phyloP scores from a whole-genome alignment of 768 basidiomycete genomes.

The Chalciporus pseudorubinellus region DNA sequence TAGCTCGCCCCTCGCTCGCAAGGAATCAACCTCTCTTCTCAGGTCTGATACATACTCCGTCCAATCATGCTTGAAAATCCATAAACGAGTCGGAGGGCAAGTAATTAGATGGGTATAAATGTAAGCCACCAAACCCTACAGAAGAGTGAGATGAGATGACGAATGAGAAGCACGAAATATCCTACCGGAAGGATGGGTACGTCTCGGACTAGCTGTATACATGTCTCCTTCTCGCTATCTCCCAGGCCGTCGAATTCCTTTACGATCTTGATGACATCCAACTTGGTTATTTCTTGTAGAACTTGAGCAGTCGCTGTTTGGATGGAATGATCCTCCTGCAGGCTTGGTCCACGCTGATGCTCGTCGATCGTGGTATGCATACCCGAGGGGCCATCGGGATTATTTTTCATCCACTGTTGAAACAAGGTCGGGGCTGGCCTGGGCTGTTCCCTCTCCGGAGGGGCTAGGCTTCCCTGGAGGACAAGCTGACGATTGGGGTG shows the following conservation, averaged over 20 bases:
- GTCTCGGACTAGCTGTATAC: slow-evolving; percentile 13
- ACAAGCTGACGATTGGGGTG: not conserved
- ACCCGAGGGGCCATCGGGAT: not conserved
- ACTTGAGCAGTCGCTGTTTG: slow-evolving; percentile 4
- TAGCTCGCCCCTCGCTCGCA: slow-evolving; percentile 3
- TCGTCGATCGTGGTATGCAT: slow-evolving; percentile 24
- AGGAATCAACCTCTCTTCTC: slow-evolving; percentile 6
- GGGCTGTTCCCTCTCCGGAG: no score
- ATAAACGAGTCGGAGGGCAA: slow-evolving; percentile 13
- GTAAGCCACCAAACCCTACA: slow-evolving; percentile 25
- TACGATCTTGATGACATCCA: slow-evolving; percentile 18
- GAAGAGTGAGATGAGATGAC: no score
- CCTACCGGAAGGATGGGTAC: slow-evolving; percentile 20
- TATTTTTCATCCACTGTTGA: slow-evolving; percentile 9
- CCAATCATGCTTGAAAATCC: slow-evolving; percentile 12
- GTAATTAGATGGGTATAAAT: slow-evolving; percentile 24
- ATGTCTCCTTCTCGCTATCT: slow-evolving; percentile 3
- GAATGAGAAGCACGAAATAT: no score
- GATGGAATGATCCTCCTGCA: not conserved
- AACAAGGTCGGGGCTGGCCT: not conserved
- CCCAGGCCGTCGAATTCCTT: slow-evolving; percentile 14
- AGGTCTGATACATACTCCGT: slow-evolving; percentile 4
- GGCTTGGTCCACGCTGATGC: not conserved
- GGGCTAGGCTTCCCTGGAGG: not conserved
- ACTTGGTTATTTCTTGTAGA: slow-evolving; percentile 14